These are phyloP conservation scores for Pachysandra terminalis DNA, from an alignment of 164 flowering plant genomes.

Conservation along the genomic window DNA sequence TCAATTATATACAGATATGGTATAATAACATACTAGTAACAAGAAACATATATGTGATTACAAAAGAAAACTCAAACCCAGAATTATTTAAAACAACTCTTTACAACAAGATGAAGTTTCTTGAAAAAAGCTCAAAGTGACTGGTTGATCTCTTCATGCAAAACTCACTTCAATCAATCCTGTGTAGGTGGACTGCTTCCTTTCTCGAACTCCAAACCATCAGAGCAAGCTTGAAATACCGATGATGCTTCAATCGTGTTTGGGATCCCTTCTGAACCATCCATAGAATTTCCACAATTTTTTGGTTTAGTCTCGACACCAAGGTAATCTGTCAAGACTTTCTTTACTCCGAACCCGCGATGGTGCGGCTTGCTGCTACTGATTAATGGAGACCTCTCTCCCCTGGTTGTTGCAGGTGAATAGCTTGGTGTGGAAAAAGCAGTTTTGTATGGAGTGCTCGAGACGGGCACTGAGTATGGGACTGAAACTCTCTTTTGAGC, in stretches of 20 bases:
- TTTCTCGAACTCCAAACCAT: neutral
- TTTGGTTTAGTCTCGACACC: conserved; percentile 26
- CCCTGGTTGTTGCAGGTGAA: conserved; percentile 39
- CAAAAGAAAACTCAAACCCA: too few species aligned
- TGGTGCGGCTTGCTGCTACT: conserved; percentile 26
- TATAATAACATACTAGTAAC: too few species aligned
- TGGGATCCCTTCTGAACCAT: neutral
- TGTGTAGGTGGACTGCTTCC: neutral
- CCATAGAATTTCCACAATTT: neutral
- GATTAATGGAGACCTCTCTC: conserved; percentile 29
- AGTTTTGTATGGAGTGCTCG: conserved; percentile 38
- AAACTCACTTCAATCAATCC: too few species aligned
- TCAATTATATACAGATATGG: too few species aligned
- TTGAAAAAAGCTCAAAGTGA: too few species aligned
- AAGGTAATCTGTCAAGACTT: conserved; percentile 47
- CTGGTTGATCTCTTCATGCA: too few species aligned
- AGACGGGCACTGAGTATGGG: conserved; percentile 29
- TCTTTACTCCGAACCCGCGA: conserved; percentile 41
- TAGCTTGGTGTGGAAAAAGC: conserved; percentile 42
- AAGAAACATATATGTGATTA: too few species aligned
- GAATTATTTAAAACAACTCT: too few species aligned
- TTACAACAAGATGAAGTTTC: too few species aligned
- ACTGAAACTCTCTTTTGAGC: conserved; percentile 28
- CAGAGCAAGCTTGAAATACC: neutral
- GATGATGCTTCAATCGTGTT: neutral